Base-by-base conservation (phyloP, 2,329 filamentous ascomycete species). In the Colletotrichum trifolii region DNA sequence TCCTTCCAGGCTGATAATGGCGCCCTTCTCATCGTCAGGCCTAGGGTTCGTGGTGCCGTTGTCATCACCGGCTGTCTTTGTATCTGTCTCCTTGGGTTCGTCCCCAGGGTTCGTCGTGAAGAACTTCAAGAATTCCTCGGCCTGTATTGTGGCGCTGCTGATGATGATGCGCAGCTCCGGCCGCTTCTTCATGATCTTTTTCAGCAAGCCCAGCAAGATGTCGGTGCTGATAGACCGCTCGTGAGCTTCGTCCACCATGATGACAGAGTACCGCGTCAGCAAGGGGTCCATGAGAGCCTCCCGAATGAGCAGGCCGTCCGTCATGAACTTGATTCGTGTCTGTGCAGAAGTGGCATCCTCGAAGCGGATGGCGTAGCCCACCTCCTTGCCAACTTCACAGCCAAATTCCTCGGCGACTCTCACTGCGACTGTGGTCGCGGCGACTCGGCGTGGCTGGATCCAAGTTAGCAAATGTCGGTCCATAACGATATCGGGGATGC, bases 161-260 rank as follows among this genome's bases (percentile, higher is more conserved):
- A 99, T 87, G 54, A 99, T 89, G 67, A 98, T 91, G 17, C 94
- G 88, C 56, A 98, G 78, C 64, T 97, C 94, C 8, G 91, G 86
- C 47, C 96, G 85, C 72, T 88, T 91, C 75, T 88, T 93, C 59
- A 88, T 81, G 54, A 99, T 95, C 76, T 98, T 98, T 76, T 97
- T 97, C 43, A 99, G 78, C 12, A 98, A 81, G 0, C 96, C 95
- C 4, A 99, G 85, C 8, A 98, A 83, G 11, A 99, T 87, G 73
- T 99, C 96, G 1, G 94, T 97, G 75, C 93, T 96, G 64, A 98
- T 86, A 53, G 94, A 97, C 58, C 96, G 86, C 78, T 98, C 95
- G 74, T 99, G 96, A 7, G 95, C 96, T 78, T 98, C 95, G 74
- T 99, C 96, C 8, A 99, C 91, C 93, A 99, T 97, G 71, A 99